These are phyloP conservation scores for Bruguiera gymnorhiza DNA, from an alignment of 345 rosid genomes.

Conservation along the genomic window DNA sequence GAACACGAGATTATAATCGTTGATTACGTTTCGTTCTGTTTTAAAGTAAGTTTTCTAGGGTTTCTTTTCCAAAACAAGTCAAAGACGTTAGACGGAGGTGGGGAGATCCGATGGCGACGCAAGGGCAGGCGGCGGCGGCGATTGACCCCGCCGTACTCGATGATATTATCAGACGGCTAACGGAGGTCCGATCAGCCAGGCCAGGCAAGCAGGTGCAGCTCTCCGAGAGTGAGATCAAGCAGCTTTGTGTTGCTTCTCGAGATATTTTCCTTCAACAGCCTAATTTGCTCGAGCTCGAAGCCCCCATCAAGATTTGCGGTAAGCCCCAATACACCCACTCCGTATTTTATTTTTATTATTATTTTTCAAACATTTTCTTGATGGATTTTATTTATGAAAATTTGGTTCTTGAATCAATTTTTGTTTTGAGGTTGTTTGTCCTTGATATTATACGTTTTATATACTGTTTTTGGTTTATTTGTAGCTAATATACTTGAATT, in stretches of 20 bases:
- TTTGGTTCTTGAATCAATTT: neutral
- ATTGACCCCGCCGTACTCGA: conserved; percentile 67
- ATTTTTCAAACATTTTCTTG: neutral
- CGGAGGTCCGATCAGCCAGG: conserved; percentile 79
- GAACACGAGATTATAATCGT: neutral
- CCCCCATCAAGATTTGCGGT: conserved; percentile 98
- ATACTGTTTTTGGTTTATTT: neutral
- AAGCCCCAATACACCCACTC: neutral
- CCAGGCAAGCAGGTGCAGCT: conserved; percentile 96
- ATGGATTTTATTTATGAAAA: neutral
- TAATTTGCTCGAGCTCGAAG: conserved; percentile 88
- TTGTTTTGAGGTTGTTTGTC: neutral
- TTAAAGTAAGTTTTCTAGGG: conserved; percentile 14
- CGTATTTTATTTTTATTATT: neutral
- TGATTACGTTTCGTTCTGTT: neutral
- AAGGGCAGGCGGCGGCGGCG: conserved; percentile 38
- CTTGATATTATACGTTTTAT: neutral
- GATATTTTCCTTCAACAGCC: conserved; percentile 85
- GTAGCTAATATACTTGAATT: neutral
- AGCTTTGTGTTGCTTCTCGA: conserved; percentile 67
- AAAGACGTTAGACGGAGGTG: conserved; percentile 6
- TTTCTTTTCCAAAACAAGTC: conserved; percentile 9
- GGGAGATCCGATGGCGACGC: conserved; percentile 50
- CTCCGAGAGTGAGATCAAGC: conserved; percentile 87
- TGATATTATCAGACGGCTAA: conserved; percentile 75